Evolutionary conservation across 331 rosid genomes (phyloP), one percentile per base, ranked within the genome.

Genomic region (Quercus phellos): DNA sequence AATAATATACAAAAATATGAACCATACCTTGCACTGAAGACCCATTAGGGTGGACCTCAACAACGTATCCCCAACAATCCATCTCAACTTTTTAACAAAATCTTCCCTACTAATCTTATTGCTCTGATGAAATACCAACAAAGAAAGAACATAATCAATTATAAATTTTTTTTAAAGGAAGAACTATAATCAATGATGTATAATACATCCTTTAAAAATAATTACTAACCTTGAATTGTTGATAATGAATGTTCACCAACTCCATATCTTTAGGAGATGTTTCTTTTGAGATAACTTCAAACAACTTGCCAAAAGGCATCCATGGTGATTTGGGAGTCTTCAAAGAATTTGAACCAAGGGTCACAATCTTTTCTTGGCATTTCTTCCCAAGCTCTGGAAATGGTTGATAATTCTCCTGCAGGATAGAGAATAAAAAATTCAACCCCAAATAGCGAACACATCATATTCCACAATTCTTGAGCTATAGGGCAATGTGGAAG

Each of bases 321-420:
- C 93, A 92, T 18, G 96, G 97, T 5, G 97, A 94, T 70, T 71
- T 86, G 0, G 97, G 98, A 84, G 63, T 51, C 79, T 73, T 89
- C 56, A 55, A 73, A 18, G 82, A 13, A 75, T 76, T 83, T 72
- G 94, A 76, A 64, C 74, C 82, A 61, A 59, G 21, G 19, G 64
- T 80, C 34, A 82, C 69, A 74, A 75, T 81, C 67, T 82, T 83
- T 79, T 55, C 90, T 78, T 79, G 81, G 74, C 74, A 74, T 56
- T 71, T 53, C 71, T 60, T 60, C 18, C 83, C 87, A 56, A 73
- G 53, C 22, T 55, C 78, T 53, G 83, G 73, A 61, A 67, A 35
- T 10, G 73, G 72, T 68, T 64, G 80, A 69, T 69, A 79, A 61
- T 70, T 78, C 77, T 68, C 85, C 90, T 82, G 46, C 73, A 43